phyloP scores from a whole-genome alignment of 2,329 filamentous ascomycete species.

The Scytalidium sp. region DNA sequence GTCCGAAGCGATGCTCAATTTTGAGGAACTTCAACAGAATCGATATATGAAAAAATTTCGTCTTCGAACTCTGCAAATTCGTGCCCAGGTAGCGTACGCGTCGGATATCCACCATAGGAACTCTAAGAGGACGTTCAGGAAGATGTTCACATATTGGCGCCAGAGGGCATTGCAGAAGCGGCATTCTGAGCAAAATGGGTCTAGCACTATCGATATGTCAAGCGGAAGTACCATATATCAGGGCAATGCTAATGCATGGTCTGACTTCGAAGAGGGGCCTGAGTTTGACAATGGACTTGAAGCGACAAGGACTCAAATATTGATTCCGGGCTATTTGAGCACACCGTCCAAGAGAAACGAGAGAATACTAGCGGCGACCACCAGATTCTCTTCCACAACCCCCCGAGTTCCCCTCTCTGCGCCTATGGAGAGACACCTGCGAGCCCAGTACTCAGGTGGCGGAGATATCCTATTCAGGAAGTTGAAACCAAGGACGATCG shows the following conservation, averaged over 20 bases:
- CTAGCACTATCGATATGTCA: neutral
- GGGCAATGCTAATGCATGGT: constrained; percentile 22
- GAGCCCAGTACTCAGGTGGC: constrained; percentile 25
- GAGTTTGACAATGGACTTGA: constrained; percentile 16
- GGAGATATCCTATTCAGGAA: constrained; percentile 13
- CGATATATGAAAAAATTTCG: constrained; percentile 28
- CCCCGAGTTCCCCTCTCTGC: constrained; percentile 40
- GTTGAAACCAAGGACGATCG: constrained; percentile 15
- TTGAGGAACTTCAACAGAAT: constrained; percentile 22
- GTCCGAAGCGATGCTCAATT: constrained; percentile 22
- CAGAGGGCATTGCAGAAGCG: constrained; percentile 20
- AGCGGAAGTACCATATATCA: constrained; percentile 9
- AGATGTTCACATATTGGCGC: constrained; percentile 29
- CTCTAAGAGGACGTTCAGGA: constrained; percentile 27
- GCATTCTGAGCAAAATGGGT: constrained; percentile 7
- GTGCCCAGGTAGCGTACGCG: constrained; percentile 22
- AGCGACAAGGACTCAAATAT: constrained; percentile 14
- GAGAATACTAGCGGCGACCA: constrained; percentile 34
- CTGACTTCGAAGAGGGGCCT: constrained; percentile 24
- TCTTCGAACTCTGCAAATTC: constrained; percentile 21
- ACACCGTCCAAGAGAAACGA: constrained; percentile 46
- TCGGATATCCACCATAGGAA: constrained; percentile 27
- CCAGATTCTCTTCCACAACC: constrained; percentile 38
- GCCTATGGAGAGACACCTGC: constrained; percentile 37
- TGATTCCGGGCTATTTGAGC: constrained; percentile 25